Evolutionary conservation across 2,329 filamentous ascomycete species (phyloP).

Genomic region (Epichloe amarillans): DNA sequence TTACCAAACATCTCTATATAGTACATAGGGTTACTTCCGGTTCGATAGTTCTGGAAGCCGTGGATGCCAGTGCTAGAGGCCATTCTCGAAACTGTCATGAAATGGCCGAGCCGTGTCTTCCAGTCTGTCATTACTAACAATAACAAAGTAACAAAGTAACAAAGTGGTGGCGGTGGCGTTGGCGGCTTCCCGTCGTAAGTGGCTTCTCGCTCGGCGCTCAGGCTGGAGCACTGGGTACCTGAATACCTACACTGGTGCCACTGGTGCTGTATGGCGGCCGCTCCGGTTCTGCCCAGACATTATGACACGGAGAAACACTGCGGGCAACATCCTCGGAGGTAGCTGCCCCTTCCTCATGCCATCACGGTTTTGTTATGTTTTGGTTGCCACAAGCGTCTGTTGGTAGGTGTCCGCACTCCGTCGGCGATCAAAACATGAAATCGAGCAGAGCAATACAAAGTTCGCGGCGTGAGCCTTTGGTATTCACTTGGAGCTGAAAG

Average conservation of each 20-base stretch:
- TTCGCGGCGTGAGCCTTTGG: conserved; percentile 3
- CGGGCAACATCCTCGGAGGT: neutral
- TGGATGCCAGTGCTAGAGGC: neutral
- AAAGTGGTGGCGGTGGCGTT: neutral
- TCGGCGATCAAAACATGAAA: neutral
- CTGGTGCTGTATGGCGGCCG: neutral
- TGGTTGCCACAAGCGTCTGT: neutral
- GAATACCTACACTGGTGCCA: neutral
- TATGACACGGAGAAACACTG: neutral
- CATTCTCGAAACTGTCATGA: too few species aligned
- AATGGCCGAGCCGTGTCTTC: neutral
- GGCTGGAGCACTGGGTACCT: neutral
- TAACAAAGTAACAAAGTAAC: neutral
- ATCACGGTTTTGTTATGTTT: neutral
- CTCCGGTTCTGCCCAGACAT: neutral
- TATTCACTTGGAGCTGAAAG: neutral
- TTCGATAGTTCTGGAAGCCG: neutral
- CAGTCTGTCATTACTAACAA: neutral
- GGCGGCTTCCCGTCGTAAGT: neutral
- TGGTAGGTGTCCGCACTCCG: neutral
- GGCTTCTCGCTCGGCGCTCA: neutral
- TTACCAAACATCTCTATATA: neutral
- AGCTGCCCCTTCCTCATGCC: neutral
- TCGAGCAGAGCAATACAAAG: neutral
- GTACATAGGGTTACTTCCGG: neutral